phyloP scores from a whole-genome alignment of 768 basidiomycete genomes.

The Clavaria fumosa region DNA sequence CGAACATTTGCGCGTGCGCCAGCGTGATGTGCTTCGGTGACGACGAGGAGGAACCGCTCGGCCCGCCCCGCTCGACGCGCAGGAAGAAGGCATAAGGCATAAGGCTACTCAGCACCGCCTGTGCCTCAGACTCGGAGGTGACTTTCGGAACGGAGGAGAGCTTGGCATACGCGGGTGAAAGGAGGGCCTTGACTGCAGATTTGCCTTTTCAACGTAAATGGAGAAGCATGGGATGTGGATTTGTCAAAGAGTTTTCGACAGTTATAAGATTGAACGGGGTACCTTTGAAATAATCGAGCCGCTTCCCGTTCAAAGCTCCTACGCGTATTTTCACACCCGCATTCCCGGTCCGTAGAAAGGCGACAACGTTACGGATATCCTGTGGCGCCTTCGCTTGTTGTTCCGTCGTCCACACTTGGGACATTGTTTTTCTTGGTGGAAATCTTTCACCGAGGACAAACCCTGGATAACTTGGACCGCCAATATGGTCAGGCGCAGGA shows the following conservation, averaged over 20 bases:
- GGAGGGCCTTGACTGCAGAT: conserved; percentile 81
- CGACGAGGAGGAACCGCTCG: conserved; percentile 44
- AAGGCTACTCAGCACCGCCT: conserved; percentile 44
- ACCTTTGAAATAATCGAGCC: conserved; percentile 99
- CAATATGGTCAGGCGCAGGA: no score
- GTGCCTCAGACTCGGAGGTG: conserved; percentile 62
- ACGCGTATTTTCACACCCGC: conserved; percentile 80
- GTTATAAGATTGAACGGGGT: conserved; percentile 4
- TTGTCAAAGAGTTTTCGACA: conserved; percentile 1
- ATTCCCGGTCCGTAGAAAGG: conserved; percentile 75
- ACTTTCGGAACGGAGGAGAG: conserved; percentile 65
- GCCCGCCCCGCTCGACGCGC: conserved; percentile 67
- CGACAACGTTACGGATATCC: conserved; percentile 67
- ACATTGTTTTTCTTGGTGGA: background rate
- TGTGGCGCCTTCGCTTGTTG: conserved; percentile 70
- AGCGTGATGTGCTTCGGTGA: conserved; percentile 74
- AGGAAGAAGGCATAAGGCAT: conserved; percentile 87
- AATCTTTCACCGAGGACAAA: background rate
- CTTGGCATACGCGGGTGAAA: conserved; percentile 85
- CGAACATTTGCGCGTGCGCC: conserved; percentile 67
- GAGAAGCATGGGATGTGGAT: background rate
- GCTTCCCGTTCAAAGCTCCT: conserved; percentile 86
- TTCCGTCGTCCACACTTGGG: conserved; percentile 40
- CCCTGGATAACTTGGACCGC: no score
- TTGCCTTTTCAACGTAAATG: conserved; percentile 41